Conservation (phyloP, 257 asterid genomes). For the Primulina eburnea region DNA sequence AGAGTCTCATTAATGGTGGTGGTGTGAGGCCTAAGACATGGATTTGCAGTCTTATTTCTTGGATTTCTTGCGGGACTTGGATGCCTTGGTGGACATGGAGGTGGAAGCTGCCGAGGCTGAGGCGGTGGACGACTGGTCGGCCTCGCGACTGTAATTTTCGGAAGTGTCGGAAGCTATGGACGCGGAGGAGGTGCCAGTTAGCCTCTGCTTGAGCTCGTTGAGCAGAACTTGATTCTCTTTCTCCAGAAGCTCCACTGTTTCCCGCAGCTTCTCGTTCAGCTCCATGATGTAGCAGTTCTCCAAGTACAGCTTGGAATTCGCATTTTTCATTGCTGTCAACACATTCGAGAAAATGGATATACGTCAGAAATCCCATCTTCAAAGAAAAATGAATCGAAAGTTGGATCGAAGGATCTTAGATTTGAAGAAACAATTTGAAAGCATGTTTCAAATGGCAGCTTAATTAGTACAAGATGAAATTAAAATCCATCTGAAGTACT, state of each 20-base stretch:
- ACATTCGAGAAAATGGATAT: not conserved
- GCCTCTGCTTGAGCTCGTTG: conserved; percentile 40
- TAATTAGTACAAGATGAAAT: conserved; percentile 17
- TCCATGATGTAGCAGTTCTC: conserved; percentile 44
- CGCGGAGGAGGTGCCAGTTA: conserved; percentile 18
- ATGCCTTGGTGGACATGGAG: not conserved
- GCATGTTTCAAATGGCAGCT: no score
- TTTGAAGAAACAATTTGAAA: not conserved
- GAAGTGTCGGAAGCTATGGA: not conserved
- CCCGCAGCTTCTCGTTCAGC: conserved; percentile 48
- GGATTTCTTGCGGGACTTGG: conserved; percentile 26
- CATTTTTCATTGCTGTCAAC: conserved; percentile 34
- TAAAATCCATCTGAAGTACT: not conserved
- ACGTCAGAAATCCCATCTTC: not conserved
- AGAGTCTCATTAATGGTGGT: not conserved
- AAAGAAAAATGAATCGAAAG: no score
- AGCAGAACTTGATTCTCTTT: conserved; percentile 46
- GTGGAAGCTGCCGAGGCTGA: conserved; percentile 27
- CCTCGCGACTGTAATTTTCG: conserved; percentile 26
- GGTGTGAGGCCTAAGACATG: conserved; percentile 4
- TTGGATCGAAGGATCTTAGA: no score
- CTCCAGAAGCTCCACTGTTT: conserved; percentile 45
- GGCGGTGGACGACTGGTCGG: conserved; percentile 19
- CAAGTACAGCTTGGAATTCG: conserved; percentile 43
- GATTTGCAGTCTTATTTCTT: not conserved